These are phyloP conservation scores for Phytophthora pluvialis DNA, from an alignment of 352 stramenopile genomes.

Conservation along the genomic window DNA sequence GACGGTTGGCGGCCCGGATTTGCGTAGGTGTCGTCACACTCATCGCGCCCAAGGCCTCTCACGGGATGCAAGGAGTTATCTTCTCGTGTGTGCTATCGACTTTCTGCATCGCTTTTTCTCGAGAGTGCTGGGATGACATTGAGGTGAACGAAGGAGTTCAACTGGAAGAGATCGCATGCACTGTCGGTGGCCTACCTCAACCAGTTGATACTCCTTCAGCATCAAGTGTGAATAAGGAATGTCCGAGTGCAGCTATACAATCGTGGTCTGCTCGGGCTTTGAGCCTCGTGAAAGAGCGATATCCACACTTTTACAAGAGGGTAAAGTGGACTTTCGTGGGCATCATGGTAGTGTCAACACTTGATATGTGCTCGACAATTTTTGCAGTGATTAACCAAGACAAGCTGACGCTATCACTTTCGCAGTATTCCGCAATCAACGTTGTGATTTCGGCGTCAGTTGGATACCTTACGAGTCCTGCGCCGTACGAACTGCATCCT, in stretches of 20 bases:
- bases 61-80: constrained; percentile 46
- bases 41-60: constrained; percentile 51
- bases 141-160: constrained; percentile 41
- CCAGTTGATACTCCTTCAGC: background rate
- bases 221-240: background rate
- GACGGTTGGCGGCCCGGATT: constrained; percentile 37
- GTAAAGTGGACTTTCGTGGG: constrained; percentile 82
- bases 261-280: constrained; percentile 34
- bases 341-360: constrained; percentile 68
- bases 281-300: constrained; percentile 39
- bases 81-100: constrained; percentile 69
- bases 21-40: constrained; percentile 59
- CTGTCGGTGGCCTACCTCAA: constrained; percentile 5
- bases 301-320: constrained; percentile 69
- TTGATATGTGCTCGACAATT: constrained; percentile 75
- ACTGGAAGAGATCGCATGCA: constrained; percentile 24
- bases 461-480: constrained; percentile 73
- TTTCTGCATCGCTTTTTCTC: constrained; percentile 73
- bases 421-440: constrained; percentile 79
- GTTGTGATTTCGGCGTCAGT: constrained; percentile 67
- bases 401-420: constrained; percentile 56
- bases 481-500: constrained; percentile 66
- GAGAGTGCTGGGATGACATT: constrained; percentile 80
- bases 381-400: constrained; percentile 55
- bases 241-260: background rate